Evolutionary conservation across 805 yeast species (phyloP).

Genomic region (Phaffomyces antillensis): DNA sequence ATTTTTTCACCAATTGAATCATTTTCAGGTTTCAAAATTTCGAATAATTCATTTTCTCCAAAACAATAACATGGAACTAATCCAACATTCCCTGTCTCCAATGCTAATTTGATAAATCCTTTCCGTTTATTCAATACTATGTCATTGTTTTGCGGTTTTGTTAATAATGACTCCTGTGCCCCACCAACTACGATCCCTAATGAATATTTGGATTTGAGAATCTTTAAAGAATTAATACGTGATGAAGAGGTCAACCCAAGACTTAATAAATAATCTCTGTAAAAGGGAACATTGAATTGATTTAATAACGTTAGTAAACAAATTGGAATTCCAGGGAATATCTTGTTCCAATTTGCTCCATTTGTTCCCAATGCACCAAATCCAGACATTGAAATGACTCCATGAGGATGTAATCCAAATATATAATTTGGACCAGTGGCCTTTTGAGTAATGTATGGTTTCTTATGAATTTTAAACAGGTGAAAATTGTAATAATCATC

Average conservation of each 20-base stretch:
- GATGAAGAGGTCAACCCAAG: conserved; percentile 84
- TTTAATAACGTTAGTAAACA: conserved; percentile 75
- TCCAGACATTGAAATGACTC: conserved; percentile 87
- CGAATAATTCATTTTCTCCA: conserved; percentile 75
- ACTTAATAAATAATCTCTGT: conserved; percentile 76
- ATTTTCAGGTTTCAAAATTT: conserved; percentile 38
- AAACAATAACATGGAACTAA: conserved; percentile 86
- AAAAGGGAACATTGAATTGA: conserved; percentile 79
- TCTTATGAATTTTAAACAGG: conserved; percentile 14
- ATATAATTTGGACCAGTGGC: conserved; percentile 68
- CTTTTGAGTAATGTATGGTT: conserved; percentile 25
- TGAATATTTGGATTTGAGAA: conserved; percentile 60
- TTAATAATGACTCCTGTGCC: conserved; percentile 79
- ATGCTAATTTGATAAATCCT: conserved; percentile 85
- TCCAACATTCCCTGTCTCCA: conserved; percentile 67
- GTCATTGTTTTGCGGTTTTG: conserved; percentile 52
- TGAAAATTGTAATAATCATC: conserved; percentile 15
- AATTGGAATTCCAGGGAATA: conserved; percentile 79
- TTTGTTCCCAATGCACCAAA: conserved; percentile 81
- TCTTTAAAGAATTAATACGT: conserved; percentile 57
- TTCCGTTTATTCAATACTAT: conserved; percentile 70
- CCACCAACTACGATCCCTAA: conserved; percentile 94
- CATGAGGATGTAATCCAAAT: conserved; percentile 95
- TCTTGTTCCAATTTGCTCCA: conserved; percentile 58
- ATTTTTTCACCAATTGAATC: conserved; percentile 43